A percentile compares a stretch with the other conserved stretches of the same genome.
These are phyloP conservation scores for Pichia sp. DNA, from an alignment of 1,139 yeast genomes.

Conservation along the genomic window DNA sequence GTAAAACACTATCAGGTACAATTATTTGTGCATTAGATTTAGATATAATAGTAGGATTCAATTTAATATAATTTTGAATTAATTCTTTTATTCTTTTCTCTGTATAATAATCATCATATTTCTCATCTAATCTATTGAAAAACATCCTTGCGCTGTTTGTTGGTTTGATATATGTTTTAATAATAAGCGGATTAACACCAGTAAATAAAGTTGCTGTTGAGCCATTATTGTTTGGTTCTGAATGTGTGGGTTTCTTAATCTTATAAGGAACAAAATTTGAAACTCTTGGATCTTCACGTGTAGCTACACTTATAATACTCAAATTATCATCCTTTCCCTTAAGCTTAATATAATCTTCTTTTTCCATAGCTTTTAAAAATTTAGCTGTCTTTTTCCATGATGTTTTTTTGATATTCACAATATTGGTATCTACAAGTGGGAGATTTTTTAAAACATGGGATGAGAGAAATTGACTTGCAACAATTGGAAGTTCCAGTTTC, in stretches of 20 bases:
- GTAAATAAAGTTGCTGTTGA: not conserved
- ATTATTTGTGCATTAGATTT: conserved; percentile 44
- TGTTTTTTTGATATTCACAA: conserved; percentile 70
- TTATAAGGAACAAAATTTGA: conserved; percentile 61
- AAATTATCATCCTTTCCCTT: conserved; percentile 80
- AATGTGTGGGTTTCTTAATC: conserved; percentile 30
- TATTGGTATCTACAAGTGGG: conserved; percentile 39
- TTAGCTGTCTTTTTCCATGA: conserved; percentile 88
- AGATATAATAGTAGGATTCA: conserved; percentile 40
- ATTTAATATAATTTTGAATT: conserved; percentile 50
- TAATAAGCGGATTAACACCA: conserved; percentile 27
- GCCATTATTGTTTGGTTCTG: conserved; percentile 2
- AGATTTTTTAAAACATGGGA: conserved; percentile 62
- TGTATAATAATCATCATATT: conserved; percentile 41
- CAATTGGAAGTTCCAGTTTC: conserved; percentile 51
- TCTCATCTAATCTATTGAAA: conserved; percentile 40
- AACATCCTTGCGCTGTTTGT: conserved; percentile 44
- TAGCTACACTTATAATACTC: conserved; percentile 46
- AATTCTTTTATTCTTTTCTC: conserved; percentile 47
- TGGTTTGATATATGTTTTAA: conserved; percentile 48
- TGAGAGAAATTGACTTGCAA: conserved; percentile 71
- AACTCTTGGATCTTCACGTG: conserved; percentile 41
- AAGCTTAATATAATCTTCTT: conserved; percentile 53
- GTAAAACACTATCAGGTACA: conserved; percentile 45
- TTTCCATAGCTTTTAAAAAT: conserved; percentile 80